These are phyloP conservation scores for Wakefieldia striispora DNA, from an alignment of 768 basidiomycete species.

Conservation along the genomic window DNA sequence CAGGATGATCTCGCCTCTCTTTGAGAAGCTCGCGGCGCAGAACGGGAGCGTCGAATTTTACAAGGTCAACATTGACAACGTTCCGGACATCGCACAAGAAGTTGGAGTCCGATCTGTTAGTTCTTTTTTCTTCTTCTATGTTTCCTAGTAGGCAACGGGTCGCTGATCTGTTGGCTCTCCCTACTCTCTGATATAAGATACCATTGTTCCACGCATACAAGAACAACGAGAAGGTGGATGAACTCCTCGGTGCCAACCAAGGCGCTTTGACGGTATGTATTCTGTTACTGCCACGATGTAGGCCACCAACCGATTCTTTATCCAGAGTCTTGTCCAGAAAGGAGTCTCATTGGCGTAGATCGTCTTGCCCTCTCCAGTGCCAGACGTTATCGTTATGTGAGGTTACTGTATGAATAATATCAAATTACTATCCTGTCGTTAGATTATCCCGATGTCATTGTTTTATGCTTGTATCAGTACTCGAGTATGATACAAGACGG, in stretches of 20 bases:
- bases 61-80: constrained; percentile 70
- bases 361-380: too few relatives aligned
- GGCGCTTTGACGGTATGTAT: not conserved
- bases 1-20: constrained; percentile 11
- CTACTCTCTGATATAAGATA: constrained; percentile 8
- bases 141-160: not conserved
- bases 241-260: not conserved
- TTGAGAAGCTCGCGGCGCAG: not conserved
- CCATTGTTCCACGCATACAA: constrained; percentile 18
- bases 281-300: not conserved
- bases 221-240: not conserved
- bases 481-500: too few relatives aligned
- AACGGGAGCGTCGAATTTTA: constrained; percentile 49
- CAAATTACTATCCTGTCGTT: too few relatives aligned
- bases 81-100: constrained; percentile 45
- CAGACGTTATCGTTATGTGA: too few relatives aligned
- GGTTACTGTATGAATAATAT: too few relatives aligned
- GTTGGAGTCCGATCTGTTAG: constrained; percentile 56
- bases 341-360: too few relatives aligned
- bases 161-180: too few relatives aligned
- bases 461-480: too few relatives aligned
- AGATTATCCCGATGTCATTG: too few relatives aligned
- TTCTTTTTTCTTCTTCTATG: not conserved
- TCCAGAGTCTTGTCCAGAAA: not conserved
- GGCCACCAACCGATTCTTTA: not conserved